Conservation (phyloP, 441 rosid species). For the Pelargonium fulgidum region DNA sequence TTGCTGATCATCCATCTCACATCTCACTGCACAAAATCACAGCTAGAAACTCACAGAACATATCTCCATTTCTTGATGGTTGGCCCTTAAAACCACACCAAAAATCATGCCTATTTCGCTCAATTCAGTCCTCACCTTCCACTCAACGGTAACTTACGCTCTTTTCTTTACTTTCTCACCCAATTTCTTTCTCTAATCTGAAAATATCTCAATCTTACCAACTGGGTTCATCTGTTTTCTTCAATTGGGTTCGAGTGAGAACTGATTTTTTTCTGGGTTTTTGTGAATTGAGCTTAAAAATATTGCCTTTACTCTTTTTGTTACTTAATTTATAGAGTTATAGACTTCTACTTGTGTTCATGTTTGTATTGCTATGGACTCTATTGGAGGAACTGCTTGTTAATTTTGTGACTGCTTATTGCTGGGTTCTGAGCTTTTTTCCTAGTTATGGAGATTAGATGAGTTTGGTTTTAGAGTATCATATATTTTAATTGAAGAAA, state of each 20-base stretch:
- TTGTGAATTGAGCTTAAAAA: too few species aligned
- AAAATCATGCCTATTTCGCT: constrained; percentile 47
- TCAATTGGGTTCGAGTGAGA: background rate
- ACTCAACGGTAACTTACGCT: constrained; percentile 33
- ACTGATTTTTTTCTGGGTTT: too few species aligned
- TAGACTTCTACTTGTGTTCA: too few species aligned
- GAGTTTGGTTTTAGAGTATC: too few species aligned
- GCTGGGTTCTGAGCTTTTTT: too few species aligned
- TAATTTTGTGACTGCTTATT: too few species aligned
- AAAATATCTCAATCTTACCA: background rate
- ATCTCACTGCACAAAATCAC: background rate
- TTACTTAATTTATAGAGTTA: too few species aligned
- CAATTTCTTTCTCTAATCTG: background rate
- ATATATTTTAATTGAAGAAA: too few species aligned
- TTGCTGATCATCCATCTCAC: background rate
- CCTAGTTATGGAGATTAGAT: too few species aligned
- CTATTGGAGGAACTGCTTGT: too few species aligned
- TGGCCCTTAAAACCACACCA: constrained; percentile 20
- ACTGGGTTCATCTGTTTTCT: constrained; percentile 13
- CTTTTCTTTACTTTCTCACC: background rate
- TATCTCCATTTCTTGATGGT: constrained; percentile 22
- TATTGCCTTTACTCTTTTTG: too few species aligned
- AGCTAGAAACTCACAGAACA: background rate
- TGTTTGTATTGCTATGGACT: too few species aligned
- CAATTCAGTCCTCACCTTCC: constrained; percentile 45